Conservation (phyloP, 139 green algal species). For the Edaphochlamys debaryana region DNA sequence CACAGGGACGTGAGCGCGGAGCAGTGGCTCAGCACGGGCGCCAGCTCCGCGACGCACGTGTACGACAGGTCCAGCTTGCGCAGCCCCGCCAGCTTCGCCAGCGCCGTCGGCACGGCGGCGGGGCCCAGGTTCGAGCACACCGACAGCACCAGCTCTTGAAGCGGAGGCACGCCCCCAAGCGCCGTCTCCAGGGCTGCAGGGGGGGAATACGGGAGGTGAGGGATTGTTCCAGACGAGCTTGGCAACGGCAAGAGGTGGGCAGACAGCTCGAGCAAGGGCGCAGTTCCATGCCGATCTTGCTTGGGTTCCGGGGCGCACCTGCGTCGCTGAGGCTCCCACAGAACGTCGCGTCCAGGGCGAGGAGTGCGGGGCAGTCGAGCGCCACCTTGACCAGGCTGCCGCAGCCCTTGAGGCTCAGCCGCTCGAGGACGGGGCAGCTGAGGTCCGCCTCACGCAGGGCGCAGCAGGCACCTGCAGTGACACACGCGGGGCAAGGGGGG, state of each 20-base stretch:
- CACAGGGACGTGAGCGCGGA: constrained; percentile 53
- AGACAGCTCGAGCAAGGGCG: no score
- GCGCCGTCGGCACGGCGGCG: neutral
- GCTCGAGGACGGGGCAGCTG: constrained; percentile 3
- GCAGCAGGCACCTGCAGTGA: constrained; percentile 37
- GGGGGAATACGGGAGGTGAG: no score
- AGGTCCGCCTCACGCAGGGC: constrained; percentile 27
- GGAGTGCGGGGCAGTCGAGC: constrained; percentile 54
- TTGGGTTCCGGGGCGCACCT: constrained; percentile 34
- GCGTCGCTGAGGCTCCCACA: constrained; percentile 54
- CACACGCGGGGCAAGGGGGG: no score
- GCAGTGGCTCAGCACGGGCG: constrained; percentile 54
- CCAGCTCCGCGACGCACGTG: constrained; percentile 52
- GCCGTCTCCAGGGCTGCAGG: neutral
- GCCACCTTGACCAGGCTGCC: constrained; percentile 39
- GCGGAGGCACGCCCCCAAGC: constrained; percentile 5
- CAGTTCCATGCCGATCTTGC: no score
- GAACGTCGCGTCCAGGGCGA: constrained; percentile 67
- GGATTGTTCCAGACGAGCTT: no score
- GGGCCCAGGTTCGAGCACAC: constrained; percentile 37
- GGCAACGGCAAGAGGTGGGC: no score
- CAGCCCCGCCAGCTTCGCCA: constrained; percentile 46
- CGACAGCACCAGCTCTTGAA: constrained; percentile 36
- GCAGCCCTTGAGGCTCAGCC: constrained; percentile 53
- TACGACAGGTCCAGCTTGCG: constrained; percentile 69